Conservation (phyloP, 1,284 basidiomycete species). For the Amylostereum areolatum region DNA sequence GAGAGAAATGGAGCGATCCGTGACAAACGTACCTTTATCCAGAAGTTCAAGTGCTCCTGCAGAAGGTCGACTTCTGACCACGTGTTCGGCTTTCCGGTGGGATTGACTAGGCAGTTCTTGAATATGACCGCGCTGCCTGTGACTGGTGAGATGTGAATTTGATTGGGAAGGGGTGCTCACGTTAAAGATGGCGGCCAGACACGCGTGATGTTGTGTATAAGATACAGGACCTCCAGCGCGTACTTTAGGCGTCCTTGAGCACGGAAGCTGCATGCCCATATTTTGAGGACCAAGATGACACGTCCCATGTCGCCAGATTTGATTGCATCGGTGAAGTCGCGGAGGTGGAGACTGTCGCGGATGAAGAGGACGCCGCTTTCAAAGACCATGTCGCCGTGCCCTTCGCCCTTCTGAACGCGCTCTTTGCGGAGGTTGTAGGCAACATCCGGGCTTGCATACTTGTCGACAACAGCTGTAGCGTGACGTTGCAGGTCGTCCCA, state of each 20-base stretch:
- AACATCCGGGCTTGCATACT: neutral
- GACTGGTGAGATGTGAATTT: neutral
- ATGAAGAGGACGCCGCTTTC: slow-evolving; percentile 30
- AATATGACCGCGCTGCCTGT: slow-evolving; percentile 22
- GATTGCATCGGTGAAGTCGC: slow-evolving; percentile 29
- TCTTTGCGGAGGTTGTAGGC: slow-evolving; percentile 7
- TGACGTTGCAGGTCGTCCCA: slow-evolving; percentile 13
- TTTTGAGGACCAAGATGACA: slow-evolving; percentile 27
- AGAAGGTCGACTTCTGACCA: slow-evolving; percentile 31
- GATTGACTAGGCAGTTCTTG: slow-evolving; percentile 35
- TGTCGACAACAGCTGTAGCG: slow-evolving; percentile 1
- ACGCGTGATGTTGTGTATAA: slow-evolving; percentile 30
- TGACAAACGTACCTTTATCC: slow-evolving; percentile 24
- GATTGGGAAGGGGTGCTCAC: slow-evolving; percentile 1
- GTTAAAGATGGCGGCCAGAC: slow-evolving; percentile 28
- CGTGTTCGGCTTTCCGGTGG: slow-evolving; percentile 23
- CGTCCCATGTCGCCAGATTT: slow-evolving; percentile 30
- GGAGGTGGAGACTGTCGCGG: slow-evolving; percentile 27
- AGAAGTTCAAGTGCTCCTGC: slow-evolving; percentile 36
- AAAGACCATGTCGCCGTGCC: slow-evolving; percentile 27
- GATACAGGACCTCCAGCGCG: slow-evolving; percentile 31
- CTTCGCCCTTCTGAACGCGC: slow-evolving; percentile 15
- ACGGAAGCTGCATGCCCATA: slow-evolving; percentile 25
- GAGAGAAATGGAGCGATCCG: neutral
- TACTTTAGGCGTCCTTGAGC: slow-evolving; percentile 31